Conservation (phyloP, 2,329 filamentous ascomycete genomes). For the Sphaerulina musiva region DNA sequence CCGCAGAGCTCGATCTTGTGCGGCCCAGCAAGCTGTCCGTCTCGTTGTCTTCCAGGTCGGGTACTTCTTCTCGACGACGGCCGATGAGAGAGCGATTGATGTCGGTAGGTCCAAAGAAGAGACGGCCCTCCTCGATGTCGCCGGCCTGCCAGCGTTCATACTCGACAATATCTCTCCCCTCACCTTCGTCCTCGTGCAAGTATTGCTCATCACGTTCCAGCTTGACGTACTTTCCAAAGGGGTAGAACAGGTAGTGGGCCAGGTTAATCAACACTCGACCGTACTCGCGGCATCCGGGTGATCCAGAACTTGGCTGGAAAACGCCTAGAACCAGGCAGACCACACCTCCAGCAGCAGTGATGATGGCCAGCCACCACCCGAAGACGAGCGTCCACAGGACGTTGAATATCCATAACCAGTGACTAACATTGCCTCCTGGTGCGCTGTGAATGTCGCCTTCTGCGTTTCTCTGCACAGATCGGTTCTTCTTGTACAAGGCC, state of each 20-base stretch:
- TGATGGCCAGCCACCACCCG: slow-evolving; percentile 87
- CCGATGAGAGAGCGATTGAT: slow-evolving; percentile 71
- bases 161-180: slow-evolving; percentile 94
- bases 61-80: slow-evolving; percentile 77
- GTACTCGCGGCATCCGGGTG: slow-evolving; percentile 76
- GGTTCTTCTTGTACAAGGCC: slow-evolving; percentile 92
- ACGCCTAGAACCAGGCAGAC: slow-evolving; percentile 73
- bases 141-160: slow-evolving; percentile 99
- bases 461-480: slow-evolving; percentile 91
- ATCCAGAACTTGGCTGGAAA: slow-evolving; percentile 55
- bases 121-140: slow-evolving; percentile 86
- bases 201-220: slow-evolving; percentile 92
- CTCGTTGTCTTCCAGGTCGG: slow-evolving; percentile 67
- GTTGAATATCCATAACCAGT: slow-evolving; percentile 82
- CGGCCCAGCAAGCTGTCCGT: slow-evolving; percentile 80
- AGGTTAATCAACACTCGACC: slow-evolving; percentile 78
- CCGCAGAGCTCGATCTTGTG: slow-evolving; percentile 24
- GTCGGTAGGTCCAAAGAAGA: slow-evolving; percentile 83
- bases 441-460: slow-evolving; percentile 96
- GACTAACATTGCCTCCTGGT: slow-evolving; percentile 78
- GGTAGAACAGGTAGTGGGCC: slow-evolving; percentile 82
- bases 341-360: slow-evolving; percentile 66
- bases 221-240: slow-evolving; percentile 92
- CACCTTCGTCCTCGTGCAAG: slow-evolving; percentile 85
- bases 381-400: slow-evolving; percentile 83